Evolutionary conservation across 2,329 filamentous ascomycete species (phyloP), one percentile per base, ranked within the genome.

Genomic region (Nannizziopsis barbatae): DNA sequence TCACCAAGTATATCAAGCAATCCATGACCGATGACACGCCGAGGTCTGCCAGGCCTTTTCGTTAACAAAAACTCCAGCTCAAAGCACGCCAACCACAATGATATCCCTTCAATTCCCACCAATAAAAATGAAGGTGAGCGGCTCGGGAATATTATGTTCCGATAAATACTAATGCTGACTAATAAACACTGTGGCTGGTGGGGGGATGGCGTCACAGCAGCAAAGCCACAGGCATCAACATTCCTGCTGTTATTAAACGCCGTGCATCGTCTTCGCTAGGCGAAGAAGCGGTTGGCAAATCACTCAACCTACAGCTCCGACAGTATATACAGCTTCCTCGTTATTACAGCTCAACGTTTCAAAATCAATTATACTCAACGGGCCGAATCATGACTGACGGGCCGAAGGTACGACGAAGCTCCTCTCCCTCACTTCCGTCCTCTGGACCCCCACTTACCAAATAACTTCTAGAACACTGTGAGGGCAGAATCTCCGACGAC

Each of bases 401-500:
- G 17, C 12, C 20, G 9, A 49, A 49, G 46, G 46, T 49, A 38
- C 32, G 40, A 32, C 5, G 5, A 42, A 42, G 22, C 15, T 32
- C 17, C 15, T 12, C 10, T 45, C 12, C 1, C 5, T 3, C 40
- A 40, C 15, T 40, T 20, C 46, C 41, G 7, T 38, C 12, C 14
- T 20, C 2, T 14, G 40, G 18, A 11, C 10, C 12, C n/a, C 11
- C 11, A 6, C 15, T 27, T 42, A 33, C 42, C 41, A 20, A 47
- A 3, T 36, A 2, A 2, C 8, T 9, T 31, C 30, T 22, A 48
- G 48, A 44, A 54, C 51, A 63, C 58, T 55, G 59, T 62, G 52
- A 65, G 65, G 45, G 66, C 71, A 15, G 73, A 75, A 57, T 75
- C 73, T 14, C 73, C 73, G 11, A 77, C 75, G 5, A 77, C 75